Conservation (phyloP, 169 alveolate genomes). For the Cryptosporidium ubiquitum region DNA sequence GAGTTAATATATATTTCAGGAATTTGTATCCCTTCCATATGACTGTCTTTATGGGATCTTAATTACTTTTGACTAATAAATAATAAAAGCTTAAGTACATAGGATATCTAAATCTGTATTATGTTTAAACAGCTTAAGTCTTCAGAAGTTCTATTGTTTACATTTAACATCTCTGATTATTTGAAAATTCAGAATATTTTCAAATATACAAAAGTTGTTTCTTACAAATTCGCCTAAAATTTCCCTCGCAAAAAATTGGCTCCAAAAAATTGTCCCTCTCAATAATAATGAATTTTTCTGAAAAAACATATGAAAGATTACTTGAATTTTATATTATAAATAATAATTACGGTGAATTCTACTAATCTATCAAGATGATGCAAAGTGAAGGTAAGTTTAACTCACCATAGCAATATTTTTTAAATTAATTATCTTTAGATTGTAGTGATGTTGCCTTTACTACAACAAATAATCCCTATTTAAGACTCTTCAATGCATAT, state of each 20-base stretch:
- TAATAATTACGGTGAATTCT: background rate
- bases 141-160: background rate
- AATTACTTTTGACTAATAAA: background rate
- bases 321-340: background rate
- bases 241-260: constrained; percentile 43
- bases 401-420: background rate
- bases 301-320: constrained; percentile 2
- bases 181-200: background rate
- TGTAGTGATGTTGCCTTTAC: constrained; percentile 53
- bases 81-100: background rate
- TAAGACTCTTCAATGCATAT: constrained; percentile 54
- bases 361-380: constrained; percentile 23
- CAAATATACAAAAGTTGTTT: background rate
- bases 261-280: constrained; percentile 72
- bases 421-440: constrained; percentile 3
- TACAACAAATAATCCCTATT: constrained; percentile 45
- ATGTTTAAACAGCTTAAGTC: background rate
- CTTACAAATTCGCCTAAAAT: constrained; percentile 4
- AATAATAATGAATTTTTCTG: background rate
- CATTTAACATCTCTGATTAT: background rate
- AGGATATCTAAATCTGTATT: background rate
- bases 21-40: constrained; percentile 61
- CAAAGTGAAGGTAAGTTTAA: constrained; percentile 70
- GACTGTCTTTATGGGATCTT: constrained; percentile 11
- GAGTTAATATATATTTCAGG: constrained; percentile 70